Evolutionary conservation across 106 monocot species (phyloP), one percentile per base, ranked within the genome.

Genomic region (Dioscorea zingiberensis): DNA sequence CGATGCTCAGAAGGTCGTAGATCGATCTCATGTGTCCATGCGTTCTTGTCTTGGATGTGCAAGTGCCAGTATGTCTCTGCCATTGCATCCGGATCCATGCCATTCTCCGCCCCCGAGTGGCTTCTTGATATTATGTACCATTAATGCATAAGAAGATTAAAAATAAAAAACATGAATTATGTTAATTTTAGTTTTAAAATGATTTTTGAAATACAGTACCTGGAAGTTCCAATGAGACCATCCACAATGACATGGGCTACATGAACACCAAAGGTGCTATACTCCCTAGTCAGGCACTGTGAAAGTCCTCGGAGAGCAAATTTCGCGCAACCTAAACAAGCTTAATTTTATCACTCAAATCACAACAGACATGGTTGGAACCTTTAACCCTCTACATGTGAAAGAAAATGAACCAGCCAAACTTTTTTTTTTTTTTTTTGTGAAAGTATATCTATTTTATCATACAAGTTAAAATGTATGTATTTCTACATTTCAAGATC

Each of bases 1-100:
- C 10, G 38, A 38, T 38, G 38, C 10, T 38, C 4, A 38, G 83
- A 49, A 9, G 73, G 29, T 6, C 83, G 82, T 4, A 83, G 67
- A 26, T 87, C 76, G 44, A 87, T 71, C 72, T 87, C 87, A 27
- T 80, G 86, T 18, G 83, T 87, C 87, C 87, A 87, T 12, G 83
- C 87, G 21, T 73, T 47, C 69, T 74, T 87, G 69, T 83, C 76
- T 25, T 87, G 87, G 13, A 27, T 54, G 60, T 87, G 87, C 9
- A 87, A 58, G 59, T 83, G 66, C 87, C 87, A 87, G 61, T 87
- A 87, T 6, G 73, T 83, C 45, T 87, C 79, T 26, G 87, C 87
- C 61, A 87, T 13, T 19, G 79, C 76, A 25, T 83, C 74, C 13
- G 87, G 87, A 63, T 87, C 77, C 70, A 83, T 74, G 10, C 1